These are phyloP conservation scores for Capsicum baccatum DNA, from an alignment of 257 asterid genomes.

Conservation along the genomic window DNA sequence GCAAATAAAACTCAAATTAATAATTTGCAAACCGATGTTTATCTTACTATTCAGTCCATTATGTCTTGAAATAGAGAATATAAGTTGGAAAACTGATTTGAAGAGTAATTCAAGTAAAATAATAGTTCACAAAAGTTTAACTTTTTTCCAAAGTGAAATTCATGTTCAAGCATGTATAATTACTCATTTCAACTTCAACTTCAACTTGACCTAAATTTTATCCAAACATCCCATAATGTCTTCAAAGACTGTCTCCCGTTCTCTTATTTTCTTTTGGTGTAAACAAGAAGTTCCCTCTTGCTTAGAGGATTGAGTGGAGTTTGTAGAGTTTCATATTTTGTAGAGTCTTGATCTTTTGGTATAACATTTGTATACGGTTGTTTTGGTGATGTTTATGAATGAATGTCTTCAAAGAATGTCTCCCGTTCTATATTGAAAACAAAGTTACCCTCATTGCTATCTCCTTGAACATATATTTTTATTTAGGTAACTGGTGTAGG, in stretches of 20 bases:
- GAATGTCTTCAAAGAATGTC: not conserved
- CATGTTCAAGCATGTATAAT: not conserved
- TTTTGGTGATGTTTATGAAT: no score
- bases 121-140: conserved; percentile 1
- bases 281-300: no score
- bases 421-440: not conserved
- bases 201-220: not conserved
- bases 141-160: conserved; percentile 2
- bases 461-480: conserved; percentile 26
- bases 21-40: not conserved
- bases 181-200: not conserved
- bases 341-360: no score
- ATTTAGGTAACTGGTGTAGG: conserved; percentile 92
- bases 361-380: no score
- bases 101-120: not conserved
- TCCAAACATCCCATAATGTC: not conserved
- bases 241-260: conserved; percentile 4
- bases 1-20: not conserved
- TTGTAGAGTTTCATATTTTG: no score
- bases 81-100: conserved; percentile 18
- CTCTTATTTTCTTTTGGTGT: not conserved
- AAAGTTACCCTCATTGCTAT: conserved; percentile 1
- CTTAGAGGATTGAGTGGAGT: no score
- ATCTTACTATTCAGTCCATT: not conserved
- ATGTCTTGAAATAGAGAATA: conserved; percentile 21